Evolutionary conservation across 2,329 filamentous ascomycete species (phyloP), one percentile per base, ranked within the genome.

Genomic region (Colletotrichum higginsianum): DNA sequence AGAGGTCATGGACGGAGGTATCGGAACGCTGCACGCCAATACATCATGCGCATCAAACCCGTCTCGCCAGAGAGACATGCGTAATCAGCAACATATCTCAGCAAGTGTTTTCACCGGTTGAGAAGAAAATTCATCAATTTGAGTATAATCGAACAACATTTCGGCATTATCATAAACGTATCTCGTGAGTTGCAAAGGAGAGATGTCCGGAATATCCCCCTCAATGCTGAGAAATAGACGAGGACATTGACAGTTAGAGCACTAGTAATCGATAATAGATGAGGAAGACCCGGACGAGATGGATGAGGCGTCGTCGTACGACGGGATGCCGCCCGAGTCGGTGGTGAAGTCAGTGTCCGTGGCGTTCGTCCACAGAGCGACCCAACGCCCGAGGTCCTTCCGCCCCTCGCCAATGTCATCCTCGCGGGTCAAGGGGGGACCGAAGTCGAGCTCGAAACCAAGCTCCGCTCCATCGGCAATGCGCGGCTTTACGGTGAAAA

Each of bases 291-390:
- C 23, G 4, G 65, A 47, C 6, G 11, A 7, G 8, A 15, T 13
- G n/a, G 68, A 68, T 21, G 64, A 35, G 0, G 64, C 65, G 16
- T 68, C 53, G 9, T 68, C 64, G 23, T 68, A 68, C 16, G 65
- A 71, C 30, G 68, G 65, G 35, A 71, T 49, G 6, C 30, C 61
- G 4, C 58, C 68, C 6, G 58, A 58, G 53, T 68, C 58, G 0
- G 65, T 55, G 46, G 50, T 49, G 40, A 68, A 67, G 46, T 67
- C 52, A 23, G 68, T 71, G 11, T 71, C 68, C 0, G 46, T 42
- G 21, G 68, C 68, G 47, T 71, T 60, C 1, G 68, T 71, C 68
- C 68, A 71, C 65, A 62, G 18, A 26, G 57, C 65, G 23, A 68
- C 65, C 30, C 66, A 38, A 46, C 3, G 40, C 3, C 68, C 68